Percentiles rank a stretch among this genome's conserved stretches.
Evolutionary conservation across 495 filamentous ascomycete genomes (phyloP).

Genomic region (Umbilicaria muhlenbergii): DNA sequence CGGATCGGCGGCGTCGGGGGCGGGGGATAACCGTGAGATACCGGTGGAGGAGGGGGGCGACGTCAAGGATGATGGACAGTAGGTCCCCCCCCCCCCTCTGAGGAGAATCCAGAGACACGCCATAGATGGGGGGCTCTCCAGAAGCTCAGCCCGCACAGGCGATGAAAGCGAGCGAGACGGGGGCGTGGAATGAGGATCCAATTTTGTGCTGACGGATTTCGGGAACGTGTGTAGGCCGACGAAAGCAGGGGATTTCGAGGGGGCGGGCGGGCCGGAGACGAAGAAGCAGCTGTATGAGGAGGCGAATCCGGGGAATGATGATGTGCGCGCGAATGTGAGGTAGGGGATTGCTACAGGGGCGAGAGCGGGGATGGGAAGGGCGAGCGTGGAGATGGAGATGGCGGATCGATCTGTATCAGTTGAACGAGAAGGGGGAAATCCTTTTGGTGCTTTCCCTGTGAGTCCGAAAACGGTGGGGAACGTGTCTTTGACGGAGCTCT

Average conservation of each 20-base stretch:
- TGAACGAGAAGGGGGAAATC: no score
- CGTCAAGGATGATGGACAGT: constrained; percentile 21
- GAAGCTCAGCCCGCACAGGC: no score
- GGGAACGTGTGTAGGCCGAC: constrained; percentile 11
- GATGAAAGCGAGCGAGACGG: no score
- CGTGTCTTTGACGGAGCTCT: no score
- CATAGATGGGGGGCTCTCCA: no score
- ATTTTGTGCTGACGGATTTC: no score
- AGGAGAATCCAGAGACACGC: background rate
- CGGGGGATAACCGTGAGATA: constrained; percentile 32
- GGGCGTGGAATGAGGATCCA: no score
- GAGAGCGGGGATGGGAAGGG: no score
- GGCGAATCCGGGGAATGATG: constrained; percentile 23
- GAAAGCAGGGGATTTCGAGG: constrained; percentile 35
- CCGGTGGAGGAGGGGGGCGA: constrained; percentile 29
- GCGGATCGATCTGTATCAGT: no score
- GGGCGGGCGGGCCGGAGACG: constrained; percentile 30
- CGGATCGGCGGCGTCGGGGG: constrained; percentile 27
- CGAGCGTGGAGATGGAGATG: no score
- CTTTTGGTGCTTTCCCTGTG: no score
- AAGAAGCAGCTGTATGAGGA: constrained; percentile 21
- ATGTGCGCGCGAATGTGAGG: constrained; percentile 26
- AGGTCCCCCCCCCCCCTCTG: constrained; percentile 9
- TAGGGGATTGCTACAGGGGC: background rate
- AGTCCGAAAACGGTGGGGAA: no score